A percentile compares a stretch with the other conserved stretches of the same genome.
Conservation (phyloP, 2,329 filamentous ascomycete species). For the Monosporascus sp. region DNA sequence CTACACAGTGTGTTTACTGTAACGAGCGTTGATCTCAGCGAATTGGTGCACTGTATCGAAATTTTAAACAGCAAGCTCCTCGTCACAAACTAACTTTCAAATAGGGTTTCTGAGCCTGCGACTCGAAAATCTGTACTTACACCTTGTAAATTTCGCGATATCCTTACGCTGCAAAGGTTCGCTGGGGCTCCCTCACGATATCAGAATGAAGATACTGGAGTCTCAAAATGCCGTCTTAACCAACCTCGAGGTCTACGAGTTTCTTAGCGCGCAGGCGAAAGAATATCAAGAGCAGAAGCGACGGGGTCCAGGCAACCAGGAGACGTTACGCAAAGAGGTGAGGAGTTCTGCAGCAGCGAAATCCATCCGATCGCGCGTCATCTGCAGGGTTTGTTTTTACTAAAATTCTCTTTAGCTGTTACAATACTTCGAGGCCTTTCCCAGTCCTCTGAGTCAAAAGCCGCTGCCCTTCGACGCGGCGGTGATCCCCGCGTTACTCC, state of each 20-base stretch:
- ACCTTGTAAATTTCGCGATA: no score
- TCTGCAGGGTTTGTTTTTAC: no score
- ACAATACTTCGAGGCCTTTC: slow-evolving; percentile 52
- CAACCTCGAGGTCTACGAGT: slow-evolving; percentile 68
- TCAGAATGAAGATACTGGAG: slow-evolving; percentile 63
- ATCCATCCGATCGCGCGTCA: no score
- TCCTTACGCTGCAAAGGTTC: no score
- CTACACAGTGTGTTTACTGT: no score
- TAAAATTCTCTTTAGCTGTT: slow-evolving; percentile 41
- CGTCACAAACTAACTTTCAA: no score
- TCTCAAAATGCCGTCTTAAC: slow-evolving; percentile 64
- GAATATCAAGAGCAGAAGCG: slow-evolving; percentile 47
- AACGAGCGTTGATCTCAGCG: no score
- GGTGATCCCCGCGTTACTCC: slow-evolving; percentile 48
- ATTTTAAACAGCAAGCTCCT: no score
- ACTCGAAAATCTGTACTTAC: no score
- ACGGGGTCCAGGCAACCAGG: slow-evolving; percentile 51
- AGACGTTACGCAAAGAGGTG: slow-evolving; percentile 62
- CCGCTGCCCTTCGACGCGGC: slow-evolving; percentile 48
- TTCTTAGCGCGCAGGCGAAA: slow-evolving; percentile 52
- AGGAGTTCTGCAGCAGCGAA: slow-evolving; percentile 2
- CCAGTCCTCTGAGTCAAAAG: slow-evolving; percentile 50
- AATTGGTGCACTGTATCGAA: no score
- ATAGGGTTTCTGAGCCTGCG: no score
- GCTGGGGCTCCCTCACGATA: neutral